These are phyloP conservation scores for Boletus reticulatus DNA, from an alignment of 768 basidiomycete species.

Conservation along the genomic window DNA sequence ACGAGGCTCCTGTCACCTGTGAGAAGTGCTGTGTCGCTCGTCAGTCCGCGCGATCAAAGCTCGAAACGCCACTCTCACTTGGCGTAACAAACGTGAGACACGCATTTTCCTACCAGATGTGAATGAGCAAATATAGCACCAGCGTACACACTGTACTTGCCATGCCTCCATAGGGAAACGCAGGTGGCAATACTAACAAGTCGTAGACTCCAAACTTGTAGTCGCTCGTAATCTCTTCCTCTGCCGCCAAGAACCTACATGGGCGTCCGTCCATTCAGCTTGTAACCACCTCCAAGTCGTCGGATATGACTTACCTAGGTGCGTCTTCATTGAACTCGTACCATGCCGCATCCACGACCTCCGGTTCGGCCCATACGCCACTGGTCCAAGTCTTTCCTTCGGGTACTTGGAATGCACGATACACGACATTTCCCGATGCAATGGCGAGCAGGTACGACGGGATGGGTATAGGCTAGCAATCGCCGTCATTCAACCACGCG, in stretches of 20 bases:
- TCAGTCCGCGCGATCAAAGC: neutral
- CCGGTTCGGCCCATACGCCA: conserved; percentile 86
- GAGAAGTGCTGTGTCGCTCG: conserved; percentile 53
- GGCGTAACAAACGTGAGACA: conserved; percentile 42
- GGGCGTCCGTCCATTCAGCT: too few relatives aligned
- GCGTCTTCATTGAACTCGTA: conserved; percentile 51
- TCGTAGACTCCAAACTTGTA: conserved; percentile 91
- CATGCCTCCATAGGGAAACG: conserved; percentile 93
- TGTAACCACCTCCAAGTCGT: neutral
- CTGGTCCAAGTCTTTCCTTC: conserved; percentile 72
- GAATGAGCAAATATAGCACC: neutral
- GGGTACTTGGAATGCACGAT: conserved; percentile 49
- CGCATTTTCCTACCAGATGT: neutral
- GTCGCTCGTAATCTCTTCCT: conserved; percentile 65
- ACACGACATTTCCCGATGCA: conserved; percentile 26
- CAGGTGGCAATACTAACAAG: conserved; percentile 38
- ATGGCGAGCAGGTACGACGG: conserved; percentile 90
- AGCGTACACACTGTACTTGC: conserved; percentile 29
- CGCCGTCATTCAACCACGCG: neutral
- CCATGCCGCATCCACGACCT: conserved; percentile 25
- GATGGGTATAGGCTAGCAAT: conserved; percentile 66
- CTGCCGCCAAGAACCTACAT: conserved; percentile 64
- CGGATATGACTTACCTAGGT: conserved; percentile 45
- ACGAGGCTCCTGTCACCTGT: conserved; percentile 85
- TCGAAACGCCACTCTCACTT: conserved; percentile 43